A percentile compares a stretch with the other conserved stretches of the same genome.
These are phyloP conservation scores for Volutella citrinella DNA, from an alignment of 2,329 filamentous ascomycete species.

Conservation along the genomic window DNA sequence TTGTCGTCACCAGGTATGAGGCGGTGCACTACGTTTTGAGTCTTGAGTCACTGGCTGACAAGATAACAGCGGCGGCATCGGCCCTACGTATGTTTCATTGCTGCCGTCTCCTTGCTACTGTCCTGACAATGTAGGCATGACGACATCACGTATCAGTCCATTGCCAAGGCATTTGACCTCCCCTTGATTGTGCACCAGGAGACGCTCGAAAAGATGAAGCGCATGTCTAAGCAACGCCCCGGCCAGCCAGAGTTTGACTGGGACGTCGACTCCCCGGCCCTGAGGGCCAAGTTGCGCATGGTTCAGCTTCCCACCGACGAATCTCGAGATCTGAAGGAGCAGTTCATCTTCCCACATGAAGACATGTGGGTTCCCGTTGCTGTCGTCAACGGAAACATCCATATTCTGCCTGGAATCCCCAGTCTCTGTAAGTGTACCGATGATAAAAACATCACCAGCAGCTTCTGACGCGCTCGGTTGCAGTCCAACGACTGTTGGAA, in stretches of 20 bases:
- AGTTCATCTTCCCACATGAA: slow-evolving; percentile 75
- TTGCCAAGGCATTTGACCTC: slow-evolving; percentile 83
- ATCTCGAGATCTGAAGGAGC: slow-evolving; percentile 59
- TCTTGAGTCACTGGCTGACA: slow-evolving; percentile 10
- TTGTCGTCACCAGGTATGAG: slow-evolving; percentile 79
- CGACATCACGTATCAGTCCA: slow-evolving; percentile 94
- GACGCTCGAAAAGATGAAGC: slow-evolving; percentile 80
- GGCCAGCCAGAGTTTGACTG: slow-evolving; percentile 76
- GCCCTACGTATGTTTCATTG: slow-evolving; percentile 69
- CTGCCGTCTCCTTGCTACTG: neutral
- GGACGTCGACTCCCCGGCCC: slow-evolving; percentile 75
- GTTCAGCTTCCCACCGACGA: slow-evolving; percentile 78
- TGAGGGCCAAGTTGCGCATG: slow-evolving; percentile 86
- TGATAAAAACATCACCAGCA: too few relatives aligned
- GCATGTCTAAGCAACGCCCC: slow-evolving; percentile 69
- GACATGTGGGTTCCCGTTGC: slow-evolving; percentile 88
- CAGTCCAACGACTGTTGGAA: slow-evolving; percentile 72
- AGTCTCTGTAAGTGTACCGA: slow-evolving; percentile 61
- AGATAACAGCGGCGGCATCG: slow-evolving; percentile 74
- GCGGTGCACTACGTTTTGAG: too few relatives aligned
- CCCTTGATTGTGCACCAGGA: slow-evolving; percentile 73
- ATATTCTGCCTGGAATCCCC: slow-evolving; percentile 90
- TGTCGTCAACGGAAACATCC: slow-evolving; percentile 88
- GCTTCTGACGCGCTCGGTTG: too few relatives aligned
- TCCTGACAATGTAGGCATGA: slow-evolving; percentile 65